Conservation (phyloP, 306 rosid genomes). For the Vigna nakashimae region DNA sequence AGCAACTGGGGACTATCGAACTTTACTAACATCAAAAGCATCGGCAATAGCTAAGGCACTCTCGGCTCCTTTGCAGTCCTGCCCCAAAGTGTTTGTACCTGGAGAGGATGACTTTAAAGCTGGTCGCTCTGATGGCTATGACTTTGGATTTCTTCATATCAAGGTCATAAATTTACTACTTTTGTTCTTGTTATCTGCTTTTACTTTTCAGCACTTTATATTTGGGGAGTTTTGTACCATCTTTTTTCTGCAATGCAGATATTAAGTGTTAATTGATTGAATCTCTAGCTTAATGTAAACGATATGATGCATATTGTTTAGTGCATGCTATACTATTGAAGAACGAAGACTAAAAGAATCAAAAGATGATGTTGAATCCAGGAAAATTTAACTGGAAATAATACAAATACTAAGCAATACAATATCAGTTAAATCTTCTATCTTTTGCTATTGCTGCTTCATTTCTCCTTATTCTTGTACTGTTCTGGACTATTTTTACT, state of each 20-base stretch:
- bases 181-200: conserved; percentile 31
- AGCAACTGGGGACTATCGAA: conserved; percentile 96
- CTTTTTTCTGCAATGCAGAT: neutral
- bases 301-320: conserved; percentile 29
- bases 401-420: neutral
- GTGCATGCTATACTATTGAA: conserved; percentile 26
- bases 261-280: conserved; percentile 6
- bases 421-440: neutral
- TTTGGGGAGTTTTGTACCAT: conserved; percentile 7
- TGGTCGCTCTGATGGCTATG: conserved; percentile 92
- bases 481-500: conserved; percentile 10
- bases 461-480: neutral
- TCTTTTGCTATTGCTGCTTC: conserved; percentile 18
- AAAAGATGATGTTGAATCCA: conserved; percentile 9
- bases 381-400: neutral
- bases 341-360: conserved; percentile 16
- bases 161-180: conserved; percentile 59
- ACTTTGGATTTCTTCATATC: conserved; percentile 94
- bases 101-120: conserved; percentile 85
- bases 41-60: conserved; percentile 87
- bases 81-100: conserved; percentile 83
- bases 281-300: neutral
- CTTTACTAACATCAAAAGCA: conserved; percentile 86
- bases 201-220: conserved; percentile 20
- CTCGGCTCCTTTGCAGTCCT: conserved; percentile 74